Percentiles rank a stretch among this genome's conserved stretches.
Evolutionary conservation across 306 rosid genomes (phyloP).

Genomic region (Leucaena leucocephala): DNA sequence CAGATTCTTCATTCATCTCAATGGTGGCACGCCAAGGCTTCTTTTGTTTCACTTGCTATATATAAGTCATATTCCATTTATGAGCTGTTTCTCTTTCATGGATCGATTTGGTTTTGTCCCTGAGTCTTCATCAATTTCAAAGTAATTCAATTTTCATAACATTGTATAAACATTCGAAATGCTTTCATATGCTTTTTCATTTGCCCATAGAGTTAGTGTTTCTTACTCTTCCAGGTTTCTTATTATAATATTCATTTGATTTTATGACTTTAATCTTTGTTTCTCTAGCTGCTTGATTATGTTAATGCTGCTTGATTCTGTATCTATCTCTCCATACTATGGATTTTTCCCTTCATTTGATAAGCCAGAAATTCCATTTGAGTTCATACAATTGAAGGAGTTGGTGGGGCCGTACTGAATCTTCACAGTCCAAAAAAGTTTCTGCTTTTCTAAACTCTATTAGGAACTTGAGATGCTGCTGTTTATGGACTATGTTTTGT

Average conservation of each 20-base stretch:
- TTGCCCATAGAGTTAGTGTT: neutral
- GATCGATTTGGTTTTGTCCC: neutral
- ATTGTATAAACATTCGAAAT: neutral
- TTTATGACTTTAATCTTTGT: neutral
- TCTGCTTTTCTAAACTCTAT: neutral
- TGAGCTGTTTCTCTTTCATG: neutral
- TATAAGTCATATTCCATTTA: neutral
- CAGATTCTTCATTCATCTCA: neutral
- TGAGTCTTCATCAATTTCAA: neutral
- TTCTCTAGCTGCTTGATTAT: neutral
- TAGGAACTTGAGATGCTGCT: neutral
- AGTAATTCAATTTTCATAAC: neutral
- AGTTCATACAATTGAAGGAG: neutral
- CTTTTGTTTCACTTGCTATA: neutral
- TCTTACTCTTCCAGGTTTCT: neutral
- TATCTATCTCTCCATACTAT: neutral
- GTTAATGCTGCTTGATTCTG: neutral
- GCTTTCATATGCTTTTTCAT: neutral
- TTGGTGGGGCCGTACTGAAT: neutral
- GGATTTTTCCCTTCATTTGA: neutral
- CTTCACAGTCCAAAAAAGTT: neutral
- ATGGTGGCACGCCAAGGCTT: neutral
- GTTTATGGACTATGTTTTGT: neutral
- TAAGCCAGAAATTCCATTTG: neutral
- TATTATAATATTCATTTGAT: neutral